Percentiles rank a stretch among this genome's conserved stretches.
phyloP scores from a whole-genome alignment of 2,329 filamentous ascomycete species.

The Bipolaris zeicola region DNA sequence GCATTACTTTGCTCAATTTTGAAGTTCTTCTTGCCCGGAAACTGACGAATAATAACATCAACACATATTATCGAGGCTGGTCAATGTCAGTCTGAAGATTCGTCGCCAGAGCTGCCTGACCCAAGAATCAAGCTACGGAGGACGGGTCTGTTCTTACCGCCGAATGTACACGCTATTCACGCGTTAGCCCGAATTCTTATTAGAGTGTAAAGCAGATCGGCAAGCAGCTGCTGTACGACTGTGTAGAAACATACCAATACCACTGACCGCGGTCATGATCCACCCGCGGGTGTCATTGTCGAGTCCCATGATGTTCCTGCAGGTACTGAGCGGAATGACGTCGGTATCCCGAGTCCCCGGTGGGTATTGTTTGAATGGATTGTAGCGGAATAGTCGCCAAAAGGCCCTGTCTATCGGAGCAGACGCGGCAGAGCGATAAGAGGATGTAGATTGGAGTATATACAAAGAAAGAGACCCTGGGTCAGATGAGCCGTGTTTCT shows the following conservation, averaged over 20 bases:
- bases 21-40: constrained; percentile 78
- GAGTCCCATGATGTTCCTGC: constrained; percentile 33
- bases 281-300: constrained; percentile 80
- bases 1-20: constrained; percentile 85
- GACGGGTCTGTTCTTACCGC: constrained; percentile 31
- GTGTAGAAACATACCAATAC: constrained; percentile 62
- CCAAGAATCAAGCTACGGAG: not conserved
- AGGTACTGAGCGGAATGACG: constrained; percentile 28
- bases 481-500: constrained; percentile 13
- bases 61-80: constrained; percentile 82
- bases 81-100: constrained; percentile 41
- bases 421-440: constrained; percentile 5
- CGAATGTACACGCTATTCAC: constrained; percentile 45
- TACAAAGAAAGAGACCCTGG: constrained; percentile 10
- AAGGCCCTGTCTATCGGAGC: not conserved
- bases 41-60: constrained; percentile 73
- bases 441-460: constrained; percentile 2
- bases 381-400: not conserved
- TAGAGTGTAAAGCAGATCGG: not conserved
- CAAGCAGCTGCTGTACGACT: constrained; percentile 1
- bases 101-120: not conserved
- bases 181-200: constrained; percentile 19
- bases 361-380: not conserved
- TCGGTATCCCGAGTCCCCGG: constrained; percentile 16
- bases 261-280: constrained; percentile 86